Base-by-base conservation (phyloP, 2,329 filamentous ascomycete species). In the Gaeumannomyces sp. region DNA sequence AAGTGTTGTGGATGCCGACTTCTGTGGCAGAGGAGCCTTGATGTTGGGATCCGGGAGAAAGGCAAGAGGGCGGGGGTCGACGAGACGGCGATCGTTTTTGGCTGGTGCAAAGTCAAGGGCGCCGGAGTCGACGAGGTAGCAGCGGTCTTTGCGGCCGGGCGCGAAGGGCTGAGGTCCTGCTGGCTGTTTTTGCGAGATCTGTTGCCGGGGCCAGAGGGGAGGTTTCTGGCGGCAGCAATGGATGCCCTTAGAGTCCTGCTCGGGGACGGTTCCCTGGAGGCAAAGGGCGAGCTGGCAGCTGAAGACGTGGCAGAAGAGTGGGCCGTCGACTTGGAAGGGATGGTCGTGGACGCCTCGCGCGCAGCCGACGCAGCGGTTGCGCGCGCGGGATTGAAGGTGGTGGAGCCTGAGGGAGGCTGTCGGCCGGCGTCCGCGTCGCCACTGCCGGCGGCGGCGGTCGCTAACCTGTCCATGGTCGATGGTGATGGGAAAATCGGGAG, bases 11-110 rank as follows among this genome's bases (percentile, higher is more conserved):
- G 79, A 72, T 29, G 79, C 74, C 6, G 83, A 78, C 75, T 93
- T 92, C 71, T 89, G 83, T 19, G 89, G 85, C 67, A 83, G 83
- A 59, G 87, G 82, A 64, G 85, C 80, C 76, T 87, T 88, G 70
- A 84, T 77, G 31, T 80, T 80, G 8, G 84, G 76, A 68, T 96
- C 91, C 66, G 86, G 80, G 81, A 75, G 8, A 82, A 75, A 45
- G 88, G 83, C 61, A 85, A 84, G 50, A 94, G 79, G 63, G 85
- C 83, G 10, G 91, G 89, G 61, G 87, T 89, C 68, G 81, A 87
- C 50, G 87, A 80, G 53, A 89, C 84, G 22, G 90, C 90, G 61
- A 94, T 79, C 66, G 87, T 85, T 73, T 88, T 85, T 75, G 89
- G 84, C 13, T 62, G 60, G 13, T 62, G 60, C 11, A n/a, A 16